Percentiles rank a stretch among this genome's conserved stretches.
These are phyloP conservation scores for Pseudogymnoascus sp. DNA, from an alignment of 2,329 filamentous ascomycete genomes.

Conservation along the genomic window DNA sequence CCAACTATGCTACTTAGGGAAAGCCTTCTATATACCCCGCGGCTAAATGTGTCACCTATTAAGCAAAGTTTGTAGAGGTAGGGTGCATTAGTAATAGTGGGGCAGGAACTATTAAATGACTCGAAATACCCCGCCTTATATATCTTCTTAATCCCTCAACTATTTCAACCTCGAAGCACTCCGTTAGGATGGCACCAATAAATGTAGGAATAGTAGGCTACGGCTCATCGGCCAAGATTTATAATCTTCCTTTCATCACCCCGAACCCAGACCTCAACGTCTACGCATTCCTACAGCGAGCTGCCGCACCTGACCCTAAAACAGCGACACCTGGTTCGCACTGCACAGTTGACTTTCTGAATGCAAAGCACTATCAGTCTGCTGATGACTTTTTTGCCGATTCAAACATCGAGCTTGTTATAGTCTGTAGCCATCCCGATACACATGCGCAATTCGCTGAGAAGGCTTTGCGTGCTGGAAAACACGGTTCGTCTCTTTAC, in stretches of 20 bases:
- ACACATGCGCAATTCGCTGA: conserved; percentile 29
- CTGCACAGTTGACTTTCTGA: conserved; percentile 42
- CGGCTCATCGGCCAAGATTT: conserved; percentile 41
- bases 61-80: too few relatives aligned
- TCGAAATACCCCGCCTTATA: not conserved
- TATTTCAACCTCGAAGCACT: not conserved
- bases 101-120: not conserved
- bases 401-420: conserved; percentile 29
- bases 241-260: conserved; percentile 45
- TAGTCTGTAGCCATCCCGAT: conserved; percentile 30
- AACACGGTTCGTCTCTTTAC: conserved; percentile 28
- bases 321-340: conserved; percentile 35
- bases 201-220: conserved; percentile 46
- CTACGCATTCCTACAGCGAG: conserved; percentile 42
- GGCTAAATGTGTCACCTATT: too few relatives aligned
- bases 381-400: conserved; percentile 31
- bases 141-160: not conserved
- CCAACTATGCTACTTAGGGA: too few relatives aligned
- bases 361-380: conserved; percentile 30
- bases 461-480: conserved; percentile 29
- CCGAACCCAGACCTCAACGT: conserved; percentile 40
- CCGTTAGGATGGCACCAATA: conserved; percentile 25
- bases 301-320: conserved; percentile 15
- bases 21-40: too few relatives aligned
- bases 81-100: not conserved